These are phyloP conservation scores for Exophiala xenobiotica DNA, from an alignment of 2,329 filamentous ascomycete genomes.

Conservation along the genomic window DNA sequence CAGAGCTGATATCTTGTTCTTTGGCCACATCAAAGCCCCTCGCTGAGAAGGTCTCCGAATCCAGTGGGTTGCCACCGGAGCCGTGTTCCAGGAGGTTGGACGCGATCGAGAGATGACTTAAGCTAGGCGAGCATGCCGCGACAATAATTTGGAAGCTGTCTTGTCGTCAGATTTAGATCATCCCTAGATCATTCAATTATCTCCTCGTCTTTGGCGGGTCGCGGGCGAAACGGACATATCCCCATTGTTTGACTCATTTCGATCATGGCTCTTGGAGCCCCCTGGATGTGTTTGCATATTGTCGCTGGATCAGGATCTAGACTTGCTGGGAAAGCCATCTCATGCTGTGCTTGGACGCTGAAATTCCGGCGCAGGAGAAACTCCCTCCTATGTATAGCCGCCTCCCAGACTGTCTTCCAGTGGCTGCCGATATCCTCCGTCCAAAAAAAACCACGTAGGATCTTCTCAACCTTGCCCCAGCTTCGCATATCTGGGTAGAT, in stretches of 20 bases:
- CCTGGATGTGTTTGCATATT: constrained; percentile 10
- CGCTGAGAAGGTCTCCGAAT: too few species aligned
- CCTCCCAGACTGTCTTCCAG: constrained; percentile 23
- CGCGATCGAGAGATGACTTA: too few species aligned
- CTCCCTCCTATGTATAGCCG: constrained; percentile 16
- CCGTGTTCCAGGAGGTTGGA: too few species aligned
- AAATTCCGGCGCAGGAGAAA: constrained; percentile 11
- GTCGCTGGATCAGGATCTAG: constrained; percentile 1
- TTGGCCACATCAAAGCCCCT: too few species aligned
- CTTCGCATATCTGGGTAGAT: constrained; percentile 17
- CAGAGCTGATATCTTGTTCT: too few species aligned
- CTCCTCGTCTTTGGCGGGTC: neutral
- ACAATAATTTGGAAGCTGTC: too few species aligned
- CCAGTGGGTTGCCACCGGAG: too few species aligned
- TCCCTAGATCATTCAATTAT: too few species aligned
- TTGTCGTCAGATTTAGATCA: neutral
- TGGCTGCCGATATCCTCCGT: constrained; percentile 19
- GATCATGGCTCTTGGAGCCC: constrained; percentile 12
- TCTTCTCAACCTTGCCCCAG: constrained; percentile 20
- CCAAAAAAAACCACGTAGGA: constrained; percentile 24
- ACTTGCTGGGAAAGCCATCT: neutral
- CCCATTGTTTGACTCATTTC: constrained; percentile 22
- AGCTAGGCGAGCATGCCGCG: too few species aligned
- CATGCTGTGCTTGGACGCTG: neutral
- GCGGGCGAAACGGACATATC: constrained; percentile 17